These are phyloP conservation scores for Diospyros kaki DNA, from an alignment of 148 eudicot species.

Conservation along the genomic window DNA sequence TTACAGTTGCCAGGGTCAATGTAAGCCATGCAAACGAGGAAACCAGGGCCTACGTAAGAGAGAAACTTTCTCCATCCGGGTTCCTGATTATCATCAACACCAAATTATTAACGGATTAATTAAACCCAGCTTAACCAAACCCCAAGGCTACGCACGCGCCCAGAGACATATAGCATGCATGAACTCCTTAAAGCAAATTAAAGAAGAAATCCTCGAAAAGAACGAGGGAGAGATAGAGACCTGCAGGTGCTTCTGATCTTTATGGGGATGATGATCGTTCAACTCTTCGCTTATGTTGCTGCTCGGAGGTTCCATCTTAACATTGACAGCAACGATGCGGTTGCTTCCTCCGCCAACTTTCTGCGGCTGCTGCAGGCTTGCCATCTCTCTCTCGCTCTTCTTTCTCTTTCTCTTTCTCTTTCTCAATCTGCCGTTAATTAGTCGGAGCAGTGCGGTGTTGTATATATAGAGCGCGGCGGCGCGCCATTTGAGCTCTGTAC, in stretches of 20 bases:
- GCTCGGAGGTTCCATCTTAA: slow-evolving; percentile 8
- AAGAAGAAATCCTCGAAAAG: background rate
- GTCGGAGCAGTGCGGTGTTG: too few relatives aligned
- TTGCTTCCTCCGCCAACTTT: slow-evolving; percentile 27
- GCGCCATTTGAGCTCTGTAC: too few relatives aligned
- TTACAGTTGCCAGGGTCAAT: slow-evolving; percentile 83
- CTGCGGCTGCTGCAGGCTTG: slow-evolving; percentile 15
- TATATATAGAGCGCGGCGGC: too few relatives aligned
- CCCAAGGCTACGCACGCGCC: too few relatives aligned
- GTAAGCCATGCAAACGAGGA: slow-evolving; percentile 70
- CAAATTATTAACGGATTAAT: too few relatives aligned
- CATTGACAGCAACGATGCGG: slow-evolving; percentile 30
- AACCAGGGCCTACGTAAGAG: slow-evolving; percentile 77
- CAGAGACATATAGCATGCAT: background rate
- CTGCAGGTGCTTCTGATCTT: slow-evolving; percentile 21
- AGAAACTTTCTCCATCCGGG: slow-evolving; percentile 67
- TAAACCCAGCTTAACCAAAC: too few relatives aligned
- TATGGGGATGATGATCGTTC: slow-evolving; percentile 5
- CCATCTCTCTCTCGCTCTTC: slow-evolving; percentile 20
- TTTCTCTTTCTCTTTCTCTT: background rate
- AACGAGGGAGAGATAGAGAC: background rate
- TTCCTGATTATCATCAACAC: slow-evolving; percentile 20
- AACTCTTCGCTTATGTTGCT: slow-evolving; percentile 8
- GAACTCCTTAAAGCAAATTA: background rate
- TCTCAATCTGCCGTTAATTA: too few relatives aligned